A percentile compares a stretch with the other conserved stretches of the same genome.
Conservation (phyloP, 306 rosid species). For the Argentina anserina region DNA sequence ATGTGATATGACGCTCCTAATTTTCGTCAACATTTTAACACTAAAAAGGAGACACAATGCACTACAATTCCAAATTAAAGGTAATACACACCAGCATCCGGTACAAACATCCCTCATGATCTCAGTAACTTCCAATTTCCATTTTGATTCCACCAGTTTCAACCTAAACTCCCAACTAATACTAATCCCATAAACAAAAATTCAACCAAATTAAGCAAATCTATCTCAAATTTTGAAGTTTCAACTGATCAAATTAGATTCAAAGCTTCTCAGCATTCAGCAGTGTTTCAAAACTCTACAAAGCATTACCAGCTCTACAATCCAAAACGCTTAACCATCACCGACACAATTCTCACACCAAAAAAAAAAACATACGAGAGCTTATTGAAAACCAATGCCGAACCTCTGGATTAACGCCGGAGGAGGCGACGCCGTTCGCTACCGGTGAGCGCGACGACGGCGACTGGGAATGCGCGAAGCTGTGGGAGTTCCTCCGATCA, state of each 20-base stretch:
- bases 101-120: no score
- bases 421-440: slow-evolving; percentile 48
- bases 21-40: not conserved
- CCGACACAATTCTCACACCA: slow-evolving; percentile 8
- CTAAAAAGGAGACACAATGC: not conserved
- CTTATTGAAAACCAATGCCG: not conserved
- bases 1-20: not conserved
- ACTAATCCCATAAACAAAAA: not conserved
- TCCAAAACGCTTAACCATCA: not conserved
- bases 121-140: not conserved
- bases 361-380: not conserved
- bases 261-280: not conserved
- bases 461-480: slow-evolving; percentile 47
- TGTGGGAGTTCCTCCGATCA: slow-evolving; percentile 69
- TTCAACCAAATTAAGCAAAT: not conserved
- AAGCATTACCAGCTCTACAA: slow-evolving; percentile 1
- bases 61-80: not conserved
- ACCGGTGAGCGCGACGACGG: slow-evolving; percentile 43
- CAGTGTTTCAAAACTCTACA: not conserved
- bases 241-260: not conserved
- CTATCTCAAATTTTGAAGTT: not conserved
- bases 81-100: not conserved
- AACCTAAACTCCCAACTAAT: not conserved
- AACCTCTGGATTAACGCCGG: slow-evolving; percentile 54
- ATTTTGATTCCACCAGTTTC: not conserved